Base-by-base conservation (phyloP, 495 filamentous ascomycete genomes). In the Cudoniella acicularis region DNA sequence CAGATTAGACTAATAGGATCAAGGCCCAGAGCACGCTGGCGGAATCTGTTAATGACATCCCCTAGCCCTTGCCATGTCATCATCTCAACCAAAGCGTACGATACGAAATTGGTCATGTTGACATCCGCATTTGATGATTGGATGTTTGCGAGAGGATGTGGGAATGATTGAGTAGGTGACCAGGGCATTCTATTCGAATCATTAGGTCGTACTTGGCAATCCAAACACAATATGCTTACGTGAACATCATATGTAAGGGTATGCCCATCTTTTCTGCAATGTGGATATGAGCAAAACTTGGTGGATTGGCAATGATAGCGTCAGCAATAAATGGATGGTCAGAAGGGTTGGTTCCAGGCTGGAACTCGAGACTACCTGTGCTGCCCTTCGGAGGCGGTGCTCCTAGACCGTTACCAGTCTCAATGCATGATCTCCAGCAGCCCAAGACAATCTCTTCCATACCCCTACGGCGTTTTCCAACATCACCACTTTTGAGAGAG, bases 271-370 rank as follows among this genome's bases (percentile, higher is more conserved):
- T 85, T 70, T 94, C 86, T n/a, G 89, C 89, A 60, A 87, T 87
- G 71, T 91, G 88, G 3, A 92, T 73, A 69, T 92, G 89, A 11
- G 87, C 87, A 67, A 92, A 91, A 68, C 87, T 87, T 0, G 89
- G 89, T 1, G 89, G 89, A 66, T 94, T 94, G 11, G 89, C 89
- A 57, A 94, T 92, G 63, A 94, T 92, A 8, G 80, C 85, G 69
- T 92, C 87, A 0, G 88, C 88, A 21, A 92, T 83, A 59, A 94
- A 94, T 10, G 88, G 84, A 46, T 74, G 74, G 52, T 74, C 65
- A 10, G 65, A 20, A 40, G 71, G 60, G 30, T 68, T 67, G n/a
- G 72, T 66, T 6, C 67, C 69, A 41, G 67, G 70, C 17, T 75
- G 59, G 17, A 75, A 69, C 56, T 67, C 52, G 22, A 62, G 30